These are phyloP conservation scores for Kodamaea lidongshanica DNA, from an alignment of 805 yeast species.

Conservation along the genomic window DNA sequence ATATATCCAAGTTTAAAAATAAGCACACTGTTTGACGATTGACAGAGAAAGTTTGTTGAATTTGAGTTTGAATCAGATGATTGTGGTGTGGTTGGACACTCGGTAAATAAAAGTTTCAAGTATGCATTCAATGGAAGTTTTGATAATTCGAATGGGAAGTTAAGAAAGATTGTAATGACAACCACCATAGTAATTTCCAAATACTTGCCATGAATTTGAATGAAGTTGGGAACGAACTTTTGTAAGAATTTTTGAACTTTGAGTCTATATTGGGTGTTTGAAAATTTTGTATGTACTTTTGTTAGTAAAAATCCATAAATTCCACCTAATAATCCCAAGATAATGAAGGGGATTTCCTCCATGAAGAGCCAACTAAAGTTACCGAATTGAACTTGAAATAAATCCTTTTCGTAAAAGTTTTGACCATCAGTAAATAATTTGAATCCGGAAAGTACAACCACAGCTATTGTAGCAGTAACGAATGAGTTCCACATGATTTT, in stretches of 20 bases:
- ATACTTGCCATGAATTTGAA: constrained; percentile 19
- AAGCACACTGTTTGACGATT: constrained; percentile 19
- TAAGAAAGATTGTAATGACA: constrained; percentile 45
- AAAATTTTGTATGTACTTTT: constrained; percentile 35
- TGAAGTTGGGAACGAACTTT: constrained; percentile 12
- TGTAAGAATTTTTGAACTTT: constrained; percentile 11
- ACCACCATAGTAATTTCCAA: constrained; percentile 47
- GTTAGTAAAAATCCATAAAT: constrained; percentile 52
- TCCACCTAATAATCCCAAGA: constrained; percentile 69
- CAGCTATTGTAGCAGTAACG: constrained; percentile 70
- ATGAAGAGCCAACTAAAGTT: constrained; percentile 66
- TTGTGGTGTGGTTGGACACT: constrained; percentile 46
- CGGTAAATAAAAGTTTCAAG: constrained; percentile 61
- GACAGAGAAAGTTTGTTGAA: constrained; percentile 33
- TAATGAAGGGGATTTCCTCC: constrained; percentile 67
- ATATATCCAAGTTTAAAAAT: constrained; percentile 31
- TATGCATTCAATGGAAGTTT: constrained; percentile 50
- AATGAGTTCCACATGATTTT: constrained; percentile 78
- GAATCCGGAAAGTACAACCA: constrained; percentile 47
- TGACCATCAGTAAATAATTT: constrained; percentile 35
- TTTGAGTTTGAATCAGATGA: constrained; percentile 11
- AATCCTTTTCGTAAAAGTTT: constrained; percentile 40
- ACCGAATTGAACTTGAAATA: constrained; percentile 58
- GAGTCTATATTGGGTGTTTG: constrained; percentile 27
- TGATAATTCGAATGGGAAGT: constrained; percentile 51